These are phyloP conservation scores for Neofusicoccum kwambonambiense DNA, from an alignment of 2,329 filamentous ascomycete genomes.

Conservation along the genomic window DNA sequence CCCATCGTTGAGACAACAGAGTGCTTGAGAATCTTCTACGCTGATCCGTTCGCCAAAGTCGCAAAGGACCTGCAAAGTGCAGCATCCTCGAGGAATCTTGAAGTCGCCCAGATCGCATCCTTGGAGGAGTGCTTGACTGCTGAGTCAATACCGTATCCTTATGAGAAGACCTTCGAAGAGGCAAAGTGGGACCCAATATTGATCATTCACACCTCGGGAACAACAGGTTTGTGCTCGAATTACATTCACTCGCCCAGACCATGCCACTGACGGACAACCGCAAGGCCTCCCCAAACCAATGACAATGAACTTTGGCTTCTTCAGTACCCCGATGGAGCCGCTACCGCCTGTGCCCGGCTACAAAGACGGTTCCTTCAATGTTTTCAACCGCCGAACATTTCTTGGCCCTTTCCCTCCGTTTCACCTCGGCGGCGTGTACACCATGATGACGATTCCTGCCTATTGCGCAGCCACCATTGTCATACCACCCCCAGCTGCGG, in stretches of 20 bases:
- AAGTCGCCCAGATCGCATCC: slow-evolving; percentile 2
- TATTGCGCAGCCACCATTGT: not conserved
- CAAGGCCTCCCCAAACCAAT: slow-evolving; percentile 34
- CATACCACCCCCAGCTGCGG: not conserved
- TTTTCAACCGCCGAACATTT: not conserved
- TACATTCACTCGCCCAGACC: too few relatives aligned
- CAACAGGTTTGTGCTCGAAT: slow-evolving; percentile 21
- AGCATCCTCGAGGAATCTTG: slow-evolving; percentile 16
- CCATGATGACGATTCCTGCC: not conserved
- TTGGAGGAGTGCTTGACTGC: not conserved
- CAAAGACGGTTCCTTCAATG: not conserved
- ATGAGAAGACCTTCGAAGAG: slow-evolving; percentile 25
- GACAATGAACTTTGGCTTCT: not conserved
- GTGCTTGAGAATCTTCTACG: slow-evolving; percentile 5
- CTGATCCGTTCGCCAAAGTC: slow-evolving; percentile 1
- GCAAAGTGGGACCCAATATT: slow-evolving; percentile 26
- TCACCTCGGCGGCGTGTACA: not conserved
- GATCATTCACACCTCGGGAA: slow-evolving; percentile 34
- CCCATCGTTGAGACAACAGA: slow-evolving; percentile 19
- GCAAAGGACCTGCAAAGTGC: slow-evolving; percentile 15
- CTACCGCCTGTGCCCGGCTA: not conserved
- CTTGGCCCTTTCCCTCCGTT: not conserved
- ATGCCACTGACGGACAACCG: too few relatives aligned
- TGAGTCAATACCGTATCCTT: slow-evolving; percentile 15
- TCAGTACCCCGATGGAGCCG: not conserved